phyloP scores from a whole-genome alignment of 768 basidiomycete species.

The Sutorius australiensis region DNA sequence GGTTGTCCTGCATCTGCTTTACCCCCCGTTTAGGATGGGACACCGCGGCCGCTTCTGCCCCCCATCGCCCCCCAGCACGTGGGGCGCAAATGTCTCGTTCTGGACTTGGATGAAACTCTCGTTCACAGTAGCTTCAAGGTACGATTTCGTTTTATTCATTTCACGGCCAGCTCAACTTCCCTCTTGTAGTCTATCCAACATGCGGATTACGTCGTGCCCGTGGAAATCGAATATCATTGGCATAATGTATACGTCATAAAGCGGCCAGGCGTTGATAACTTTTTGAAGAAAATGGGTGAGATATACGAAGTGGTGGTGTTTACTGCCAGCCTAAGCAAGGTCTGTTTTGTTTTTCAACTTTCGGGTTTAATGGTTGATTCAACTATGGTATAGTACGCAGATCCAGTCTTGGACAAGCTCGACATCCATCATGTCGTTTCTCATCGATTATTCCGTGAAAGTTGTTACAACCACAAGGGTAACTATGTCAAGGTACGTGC shows the following conservation, averaged over 20 bases:
- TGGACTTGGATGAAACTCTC: constrained; percentile 96
- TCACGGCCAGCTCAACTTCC: constrained; percentile 8
- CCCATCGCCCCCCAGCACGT: constrained; percentile 74
- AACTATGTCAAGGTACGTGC: constrained; percentile 97
- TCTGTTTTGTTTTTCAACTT: constrained; percentile 33
- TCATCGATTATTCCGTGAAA: constrained; percentile 94
- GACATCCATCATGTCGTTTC: constrained; percentile 90
- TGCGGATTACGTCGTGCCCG: constrained; percentile 97
- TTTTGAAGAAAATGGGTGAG: constrained; percentile 97
- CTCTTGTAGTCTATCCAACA: constrained; percentile 75
- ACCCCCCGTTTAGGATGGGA: constrained; percentile 61
- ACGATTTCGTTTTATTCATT: not conserved
- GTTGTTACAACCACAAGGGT: constrained; percentile 97
- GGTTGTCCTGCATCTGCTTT: not conserved
- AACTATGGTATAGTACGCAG: constrained; percentile 72
- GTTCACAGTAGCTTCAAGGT: constrained; percentile 99
- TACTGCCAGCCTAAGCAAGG: constrained; percentile 97
- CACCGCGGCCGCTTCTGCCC: constrained; percentile 83
- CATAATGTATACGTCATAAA: constrained; percentile 99
- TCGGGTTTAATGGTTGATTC: constrained; percentile 3
- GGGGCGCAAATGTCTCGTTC: constrained; percentile 92
- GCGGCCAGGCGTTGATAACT: constrained; percentile 95
- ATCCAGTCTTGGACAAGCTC: constrained; percentile 96
- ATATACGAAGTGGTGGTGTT: constrained; percentile 98
- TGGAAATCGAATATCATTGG: constrained; percentile 97